Base-by-base conservation (phyloP, 1,284 basidiomycete species). In the Serendipita sp. region DNA sequence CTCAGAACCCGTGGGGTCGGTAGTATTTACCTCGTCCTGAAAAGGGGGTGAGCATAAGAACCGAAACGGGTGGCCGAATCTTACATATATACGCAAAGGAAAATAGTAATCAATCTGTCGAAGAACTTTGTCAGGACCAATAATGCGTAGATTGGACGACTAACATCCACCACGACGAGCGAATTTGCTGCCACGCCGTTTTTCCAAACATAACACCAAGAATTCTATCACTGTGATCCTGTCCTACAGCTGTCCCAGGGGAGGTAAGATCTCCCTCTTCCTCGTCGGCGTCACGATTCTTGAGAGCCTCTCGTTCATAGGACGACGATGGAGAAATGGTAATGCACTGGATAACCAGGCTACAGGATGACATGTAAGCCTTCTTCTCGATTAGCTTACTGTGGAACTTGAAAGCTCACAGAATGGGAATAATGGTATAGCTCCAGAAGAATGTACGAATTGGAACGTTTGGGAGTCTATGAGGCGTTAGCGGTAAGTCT, bases 361-460 rank as follows among this genome's bases (percentile, higher is more conserved):
- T 66, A 38, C 22, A 65, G 34, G 26, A 30, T 10, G n/a, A 4
- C 15, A 26, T 38, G 53, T 22, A 6, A n/a, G 35, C 13, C 13
- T 45, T 22, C 17, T 34, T 22, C 62, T 30, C 8, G 17, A 26
- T 45, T 44, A 3, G 22, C 15, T n/a, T 32, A 43, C 3, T 17
- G 35, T 3, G n/a, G 42, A 26, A n/a, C 2, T 15, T n/a, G 32
- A 12, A 6, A 4, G 65, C 73, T 65, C 61, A 74, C 74, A 72
- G 42, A 3, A 68, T 61, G 8, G 73, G 73, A 12, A 75, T 67
- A 34, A 71, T 62, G 3, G 69, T 65, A 63, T 75, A 76, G 3
- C 64, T 61, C 68, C 71, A 70, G 66, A 75, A 75, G 67, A 72
- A 76, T 3, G 68, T 69, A 6, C 68, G 64, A 3, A 72, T 69